Evolutionary conservation across 495 filamentous ascomycete species (phyloP), one percentile per base, ranked within the genome.

Genomic region (Bathelium albidoporum): DNA sequence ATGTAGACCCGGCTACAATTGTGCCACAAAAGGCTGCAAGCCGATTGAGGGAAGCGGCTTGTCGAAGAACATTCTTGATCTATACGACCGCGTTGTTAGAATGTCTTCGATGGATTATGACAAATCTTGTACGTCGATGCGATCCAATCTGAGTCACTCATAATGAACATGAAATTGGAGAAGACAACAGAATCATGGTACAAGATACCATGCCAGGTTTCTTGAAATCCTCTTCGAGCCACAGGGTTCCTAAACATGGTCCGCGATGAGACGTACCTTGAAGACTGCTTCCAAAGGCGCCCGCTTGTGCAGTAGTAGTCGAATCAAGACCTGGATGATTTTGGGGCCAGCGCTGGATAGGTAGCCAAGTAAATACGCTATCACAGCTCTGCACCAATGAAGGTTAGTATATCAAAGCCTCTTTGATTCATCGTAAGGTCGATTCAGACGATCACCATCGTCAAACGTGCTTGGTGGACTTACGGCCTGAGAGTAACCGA

Each of bases 21-120:
- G 79, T 74, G 12, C 83, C 92, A 74, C 91, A 95, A 71, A 91
- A 94, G 5, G 89, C 84, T 32, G 92, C 89, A 70, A 96, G 94
- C 43, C 87, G 76, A 66, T 84, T 60, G 9, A 62, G 20, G 2
- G 79, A 64, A 74, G 70, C 63, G 80, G 60, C 73, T 70, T 72
- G 66, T 32, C 68, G 39, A 67, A 72, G 22, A n/a, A 70, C 41
- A 28, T 32, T 18, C 22, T 41, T n/a, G 16, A 72, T 34, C 70
- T 72, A 52, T 10, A 28, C 16, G 31, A 26, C 24, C 18, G 18
- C 22, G n/a, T 28, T 32, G 36, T 26, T 39, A 45, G 43, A n/a
- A 20, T 32, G 0, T 20, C 44, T 7, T 22, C n/a, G 36, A n/a
- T 16, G 2, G 11, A 5, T 28, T n/a, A 45, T 18, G 36, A 11